Evolutionary conservation across 73 alveolate genomes (phyloP).

Genomic region (Symbiodinium pilosum): DNA sequence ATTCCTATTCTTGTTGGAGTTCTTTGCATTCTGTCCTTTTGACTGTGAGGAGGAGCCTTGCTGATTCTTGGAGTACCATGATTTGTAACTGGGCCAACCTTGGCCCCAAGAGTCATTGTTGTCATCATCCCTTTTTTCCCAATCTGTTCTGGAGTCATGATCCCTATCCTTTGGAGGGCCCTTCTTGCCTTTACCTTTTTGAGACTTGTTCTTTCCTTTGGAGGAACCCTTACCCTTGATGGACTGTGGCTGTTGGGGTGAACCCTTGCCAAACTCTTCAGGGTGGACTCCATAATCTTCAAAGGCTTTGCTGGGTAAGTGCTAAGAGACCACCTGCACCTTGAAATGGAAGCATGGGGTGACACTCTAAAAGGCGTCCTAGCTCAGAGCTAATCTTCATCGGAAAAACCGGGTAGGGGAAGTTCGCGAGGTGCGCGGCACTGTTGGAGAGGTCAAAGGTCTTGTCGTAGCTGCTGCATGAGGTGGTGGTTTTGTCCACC

Average conservation of each 20-base stretch:
- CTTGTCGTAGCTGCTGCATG: constrained; percentile 12
- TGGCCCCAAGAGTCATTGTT: not conserved
- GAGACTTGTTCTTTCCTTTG: too few species aligned
- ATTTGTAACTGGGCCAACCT: too few species aligned
- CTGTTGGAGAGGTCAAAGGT: constrained; percentile 22
- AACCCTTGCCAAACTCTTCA: constrained; percentile 10
- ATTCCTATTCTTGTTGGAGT: too few species aligned
- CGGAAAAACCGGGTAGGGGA: too few species aligned
- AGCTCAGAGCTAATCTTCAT: too few species aligned
- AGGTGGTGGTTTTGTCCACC: constrained; percentile 11
- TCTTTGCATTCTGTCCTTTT: too few species aligned
- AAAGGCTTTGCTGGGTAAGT: not conserved
- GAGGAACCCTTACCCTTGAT: not conserved
- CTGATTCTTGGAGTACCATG: too few species aligned
- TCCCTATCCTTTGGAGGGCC: not conserved
- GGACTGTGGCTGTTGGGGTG: not conserved
- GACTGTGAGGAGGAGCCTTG: too few species aligned
- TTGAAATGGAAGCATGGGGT: constrained; percentile 37
- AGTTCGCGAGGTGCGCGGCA: too few species aligned
- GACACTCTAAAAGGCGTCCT: too few species aligned
- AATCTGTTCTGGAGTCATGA: not conserved
- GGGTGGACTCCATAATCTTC: not conserved
- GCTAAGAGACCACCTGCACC: constrained; percentile 8
- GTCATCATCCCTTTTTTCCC: not conserved
- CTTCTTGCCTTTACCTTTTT: too few species aligned